A percentile compares a stretch with the other conserved stretches of the same genome.
Conservation (phyloP, 176 grass and related monocot genomes). For the Triticum monococcum region DNA sequence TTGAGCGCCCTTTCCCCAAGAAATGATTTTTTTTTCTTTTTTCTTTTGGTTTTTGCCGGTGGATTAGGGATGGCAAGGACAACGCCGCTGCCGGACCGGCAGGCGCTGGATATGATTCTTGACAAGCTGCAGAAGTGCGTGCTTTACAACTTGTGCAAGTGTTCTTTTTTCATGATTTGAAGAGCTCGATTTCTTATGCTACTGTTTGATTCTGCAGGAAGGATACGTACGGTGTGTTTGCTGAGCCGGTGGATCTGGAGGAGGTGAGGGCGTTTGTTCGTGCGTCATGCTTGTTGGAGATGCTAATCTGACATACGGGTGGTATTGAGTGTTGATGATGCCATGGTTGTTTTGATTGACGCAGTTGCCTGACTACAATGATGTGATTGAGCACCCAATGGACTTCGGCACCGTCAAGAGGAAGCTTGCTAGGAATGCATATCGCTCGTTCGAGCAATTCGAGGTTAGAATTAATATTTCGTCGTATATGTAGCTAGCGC, state of each 20-base stretch:
- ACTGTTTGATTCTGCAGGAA: slow-evolving; percentile 62
- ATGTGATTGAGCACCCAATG: slow-evolving; percentile 99
- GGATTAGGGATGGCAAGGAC: slow-evolving; percentile 43
- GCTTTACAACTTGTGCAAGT: slow-evolving; percentile 16
- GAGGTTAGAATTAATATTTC: slow-evolving; percentile 55
- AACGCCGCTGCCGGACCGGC: slow-evolving; percentile 77
- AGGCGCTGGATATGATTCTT: slow-evolving; percentile 76
- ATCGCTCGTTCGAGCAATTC: slow-evolving; percentile 89
- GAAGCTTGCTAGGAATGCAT: slow-evolving; percentile 79
- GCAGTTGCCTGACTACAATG: slow-evolving; percentile 93
- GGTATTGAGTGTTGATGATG: slow-evolving; percentile 33
- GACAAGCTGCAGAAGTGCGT: slow-evolving; percentile 95
- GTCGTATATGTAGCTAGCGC: neutral
- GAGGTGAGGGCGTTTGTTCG: slow-evolving; percentile 53
- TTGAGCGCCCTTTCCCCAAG: slow-evolving; percentile 9
- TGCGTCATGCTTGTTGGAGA: slow-evolving; percentile 24
- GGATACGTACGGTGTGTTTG: slow-evolving; percentile 92
- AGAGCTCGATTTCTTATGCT: slow-evolving; percentile 23
- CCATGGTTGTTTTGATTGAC: slow-evolving; percentile 32
- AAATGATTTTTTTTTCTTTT: slow-evolving; percentile 8
- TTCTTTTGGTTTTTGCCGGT: neutral
- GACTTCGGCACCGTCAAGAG: slow-evolving; percentile 86
- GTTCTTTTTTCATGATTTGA: slow-evolving; percentile 25
- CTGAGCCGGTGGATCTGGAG: slow-evolving; percentile 84
- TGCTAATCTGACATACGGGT: neutral